A percentile compares a stretch with the other conserved stretches of the same genome.
These are phyloP conservation scores for Suhomyces yuchorum DNA, from an alignment of 1,139 yeast species.

Conservation along the genomic window DNA sequence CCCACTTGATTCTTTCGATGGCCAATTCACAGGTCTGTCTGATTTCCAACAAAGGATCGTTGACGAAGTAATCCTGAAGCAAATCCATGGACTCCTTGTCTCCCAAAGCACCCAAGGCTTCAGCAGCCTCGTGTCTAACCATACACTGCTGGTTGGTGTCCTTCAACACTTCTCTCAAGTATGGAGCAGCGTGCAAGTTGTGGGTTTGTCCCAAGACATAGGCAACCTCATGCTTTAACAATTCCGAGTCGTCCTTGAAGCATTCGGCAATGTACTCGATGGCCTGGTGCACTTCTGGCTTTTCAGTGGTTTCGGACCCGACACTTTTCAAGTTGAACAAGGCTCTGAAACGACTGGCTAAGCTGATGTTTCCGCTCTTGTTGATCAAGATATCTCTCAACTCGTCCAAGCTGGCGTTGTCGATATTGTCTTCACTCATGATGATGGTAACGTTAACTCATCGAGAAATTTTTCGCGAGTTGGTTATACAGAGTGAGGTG, in stretches of 20 bases:
- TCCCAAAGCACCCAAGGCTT: slow-evolving; percentile 95
- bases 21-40: slow-evolving; percentile 98
- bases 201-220: slow-evolving; percentile 97
- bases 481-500: background rate
- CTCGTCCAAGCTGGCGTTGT: slow-evolving; percentile 60
- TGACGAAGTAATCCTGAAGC: slow-evolving; percentile 60
- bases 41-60: slow-evolving; percentile 85
- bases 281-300: slow-evolving; percentile 58
- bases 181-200: slow-evolving; percentile 74
- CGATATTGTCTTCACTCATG: slow-evolving; percentile 43
- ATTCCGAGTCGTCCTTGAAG: slow-evolving; percentile 82
- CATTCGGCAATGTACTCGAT: slow-evolving; percentile 81
- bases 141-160: slow-evolving; percentile 76
- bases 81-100: slow-evolving; percentile 73
- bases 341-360: slow-evolving; percentile 91
- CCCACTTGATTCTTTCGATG: slow-evolving; percentile 93
- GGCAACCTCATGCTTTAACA: slow-evolving; percentile 96
- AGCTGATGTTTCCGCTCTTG: slow-evolving; percentile 63
- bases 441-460: slow-evolving; percentile 2
- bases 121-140: slow-evolving; percentile 99
- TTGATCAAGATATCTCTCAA: slow-evolving; percentile 70
- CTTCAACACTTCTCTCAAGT: slow-evolving; percentile 69
- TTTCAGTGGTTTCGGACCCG: slow-evolving; percentile 63
- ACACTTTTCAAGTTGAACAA: slow-evolving; percentile 84
- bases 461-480: slow-evolving; percentile 7